phyloP scores from a whole-genome alignment of 2,329 filamentous ascomycete species.

The Nannizziopsis barbatae region DNA sequence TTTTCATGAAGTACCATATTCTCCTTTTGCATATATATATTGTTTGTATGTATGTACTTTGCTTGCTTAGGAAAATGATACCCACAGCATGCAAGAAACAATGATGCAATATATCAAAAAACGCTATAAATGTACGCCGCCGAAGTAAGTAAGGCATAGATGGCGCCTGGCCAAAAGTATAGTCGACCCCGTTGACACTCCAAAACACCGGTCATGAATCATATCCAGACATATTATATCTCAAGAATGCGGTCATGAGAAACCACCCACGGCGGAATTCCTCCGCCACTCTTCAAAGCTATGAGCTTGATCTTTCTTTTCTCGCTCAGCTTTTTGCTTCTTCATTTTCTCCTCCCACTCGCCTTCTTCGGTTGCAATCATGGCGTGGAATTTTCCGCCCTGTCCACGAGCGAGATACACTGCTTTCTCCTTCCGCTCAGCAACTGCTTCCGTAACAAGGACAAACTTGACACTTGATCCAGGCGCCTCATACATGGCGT shows the following conservation, averaged over 20 bases:
- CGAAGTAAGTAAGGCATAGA: too few species aligned
- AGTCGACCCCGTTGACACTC: not conserved
- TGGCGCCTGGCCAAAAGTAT: not conserved
- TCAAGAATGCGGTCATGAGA: constrained; percentile 2
- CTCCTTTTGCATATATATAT: not conserved
- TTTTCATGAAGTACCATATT: constrained; percentile 36
- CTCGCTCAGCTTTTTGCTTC: constrained; percentile 24
- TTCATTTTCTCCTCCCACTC: constrained; percentile 37
- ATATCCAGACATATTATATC: too few species aligned
- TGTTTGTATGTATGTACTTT: constrained; percentile 9
- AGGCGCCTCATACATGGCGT: constrained; percentile 72
- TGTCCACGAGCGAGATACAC: constrained; percentile 43
- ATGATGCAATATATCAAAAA: too few species aligned
- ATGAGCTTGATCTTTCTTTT: constrained; percentile 20
- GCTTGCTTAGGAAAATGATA: not conserved
- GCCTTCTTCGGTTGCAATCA: constrained; percentile 42
- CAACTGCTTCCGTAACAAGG: constrained; percentile 59
- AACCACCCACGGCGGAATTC: constrained; percentile 21
- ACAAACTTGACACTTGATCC: constrained; percentile 56
- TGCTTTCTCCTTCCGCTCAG: constrained; percentile 48
- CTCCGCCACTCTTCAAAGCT: constrained; percentile 38
- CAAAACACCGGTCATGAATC: not conserved
- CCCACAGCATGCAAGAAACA: too few species aligned
- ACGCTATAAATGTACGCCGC: too few species aligned
- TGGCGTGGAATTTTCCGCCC: constrained; percentile 40